Conservation (phyloP, 306 rosid genomes). For the Ormosia emarginata region DNA sequence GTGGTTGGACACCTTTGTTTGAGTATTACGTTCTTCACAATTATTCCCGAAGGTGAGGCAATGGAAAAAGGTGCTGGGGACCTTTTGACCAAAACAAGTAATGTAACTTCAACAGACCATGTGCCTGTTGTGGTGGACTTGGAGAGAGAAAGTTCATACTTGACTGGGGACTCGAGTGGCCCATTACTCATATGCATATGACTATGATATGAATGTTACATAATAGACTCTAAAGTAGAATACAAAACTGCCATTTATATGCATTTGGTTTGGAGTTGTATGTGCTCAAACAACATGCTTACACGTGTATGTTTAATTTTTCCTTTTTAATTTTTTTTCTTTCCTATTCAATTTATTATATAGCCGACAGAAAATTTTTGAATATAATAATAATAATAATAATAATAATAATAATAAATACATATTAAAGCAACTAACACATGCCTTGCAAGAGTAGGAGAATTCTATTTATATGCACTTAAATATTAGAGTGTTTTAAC, state of each 20-base stretch:
- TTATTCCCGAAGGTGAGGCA: conserved; percentile 27
- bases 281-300: not conserved
- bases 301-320: conserved; percentile 20
- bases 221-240: not conserved
- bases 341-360: not conserved
- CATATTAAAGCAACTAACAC: conserved; percentile 18
- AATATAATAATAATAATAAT: not conserved
- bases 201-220: conserved; percentile 15
- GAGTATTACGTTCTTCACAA: conserved; percentile 21
- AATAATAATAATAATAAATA: not conserved
- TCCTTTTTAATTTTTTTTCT: too few species aligned
- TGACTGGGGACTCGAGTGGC: not conserved
- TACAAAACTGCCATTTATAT: conserved; percentile 14
- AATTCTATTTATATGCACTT: not conserved
- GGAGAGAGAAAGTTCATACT: conserved; percentile 26
- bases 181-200: conserved; percentile 24
- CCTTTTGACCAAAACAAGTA: conserved; percentile 47
- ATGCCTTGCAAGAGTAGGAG: not conserved
- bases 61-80: conserved; percentile 38
- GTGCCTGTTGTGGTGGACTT: conserved; percentile 38
- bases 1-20: conserved; percentile 21
- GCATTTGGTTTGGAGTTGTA: conserved; percentile 30
- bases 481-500: not conserved
- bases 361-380: conserved; percentile 13
- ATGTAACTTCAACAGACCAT: conserved; percentile 24